Conservation (phyloP, 345 rosid genomes). For the Pseudoturritis turrita region DNA sequence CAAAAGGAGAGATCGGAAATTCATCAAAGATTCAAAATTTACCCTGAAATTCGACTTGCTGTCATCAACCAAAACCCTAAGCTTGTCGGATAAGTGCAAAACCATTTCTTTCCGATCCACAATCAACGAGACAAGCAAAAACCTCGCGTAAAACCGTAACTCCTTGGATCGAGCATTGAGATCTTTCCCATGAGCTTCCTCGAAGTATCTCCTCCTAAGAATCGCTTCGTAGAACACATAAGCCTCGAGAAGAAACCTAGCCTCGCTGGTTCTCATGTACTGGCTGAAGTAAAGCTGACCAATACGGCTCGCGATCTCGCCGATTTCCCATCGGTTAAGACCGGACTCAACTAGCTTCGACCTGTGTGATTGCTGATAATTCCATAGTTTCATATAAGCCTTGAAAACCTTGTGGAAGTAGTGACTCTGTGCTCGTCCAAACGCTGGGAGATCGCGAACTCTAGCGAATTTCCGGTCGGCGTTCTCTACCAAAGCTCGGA, state of each 20-base stretch:
- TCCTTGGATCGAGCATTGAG: constrained; percentile 77
- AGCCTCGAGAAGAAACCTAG: constrained; percentile 77
- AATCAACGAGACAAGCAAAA: constrained; percentile 75
- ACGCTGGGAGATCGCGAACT: constrained; percentile 76
- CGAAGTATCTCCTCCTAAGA: constrained; percentile 70
- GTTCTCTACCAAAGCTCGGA: constrained; percentile 67
- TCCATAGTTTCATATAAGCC: constrained; percentile 95
- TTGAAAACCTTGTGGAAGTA: constrained; percentile 82
- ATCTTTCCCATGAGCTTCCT: constrained; percentile 55
- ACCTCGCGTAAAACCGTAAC: constrained; percentile 84
- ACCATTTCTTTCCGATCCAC: constrained; percentile 65
- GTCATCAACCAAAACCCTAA: constrained; percentile 60
- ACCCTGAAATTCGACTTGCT: constrained; percentile 73
- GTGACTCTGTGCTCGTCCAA: constrained; percentile 52
- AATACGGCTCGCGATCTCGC: constrained; percentile 99
- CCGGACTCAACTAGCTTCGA: constrained; percentile 68
- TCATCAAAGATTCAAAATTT: not conserved
- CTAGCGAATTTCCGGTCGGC: constrained; percentile 94
- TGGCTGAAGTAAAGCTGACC: constrained; percentile 95
- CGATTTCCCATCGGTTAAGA: constrained; percentile 93
- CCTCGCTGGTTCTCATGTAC: constrained; percentile 91
- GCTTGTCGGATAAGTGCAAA: constrained; percentile 40
- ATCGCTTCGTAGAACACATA: constrained; percentile 95
- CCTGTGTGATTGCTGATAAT: constrained; percentile 86
- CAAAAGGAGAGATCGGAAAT: not conserved